Evolutionary conservation across 2,329 filamentous ascomycete species (phyloP).

Genomic region (Ciborinia camelliae): DNA sequence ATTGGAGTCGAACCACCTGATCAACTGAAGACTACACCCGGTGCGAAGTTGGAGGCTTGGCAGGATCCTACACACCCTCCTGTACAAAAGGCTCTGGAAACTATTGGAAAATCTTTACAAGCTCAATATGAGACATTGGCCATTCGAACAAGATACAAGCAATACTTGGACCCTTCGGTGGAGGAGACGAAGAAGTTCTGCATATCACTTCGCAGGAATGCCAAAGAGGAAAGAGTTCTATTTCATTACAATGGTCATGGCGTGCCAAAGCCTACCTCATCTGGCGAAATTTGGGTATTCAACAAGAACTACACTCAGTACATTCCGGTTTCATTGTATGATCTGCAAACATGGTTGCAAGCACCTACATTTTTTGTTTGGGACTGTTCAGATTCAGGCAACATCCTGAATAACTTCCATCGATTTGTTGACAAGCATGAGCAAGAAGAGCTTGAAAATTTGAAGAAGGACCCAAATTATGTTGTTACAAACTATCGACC

Average conservation of each 20-base stretch:
- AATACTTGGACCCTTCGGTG: constrained; percentile 92
- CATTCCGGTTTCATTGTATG: constrained; percentile 92
- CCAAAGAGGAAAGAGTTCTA: constrained; percentile 93
- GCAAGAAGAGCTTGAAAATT: constrained; percentile 75
- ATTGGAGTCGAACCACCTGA: constrained; percentile 97
- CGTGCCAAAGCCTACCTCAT: constrained; percentile 90
- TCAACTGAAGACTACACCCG: constrained; percentile 91
- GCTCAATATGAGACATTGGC: constrained; percentile 94
- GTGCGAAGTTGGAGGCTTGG: constrained; percentile 94
- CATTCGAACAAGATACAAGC: constrained; percentile 93
- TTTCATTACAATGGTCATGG: constrained; percentile 99
- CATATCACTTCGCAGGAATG: constrained; percentile 81
- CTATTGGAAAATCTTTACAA: constrained; percentile 94
- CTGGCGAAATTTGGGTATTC: constrained; percentile 98
- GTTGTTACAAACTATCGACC: constrained; percentile 67
- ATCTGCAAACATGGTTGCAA: constrained; percentile 92
- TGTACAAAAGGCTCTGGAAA: constrained; percentile 81
- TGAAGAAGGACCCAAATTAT: constrained; percentile 76
- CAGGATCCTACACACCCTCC: constrained; percentile 82
- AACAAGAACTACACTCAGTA: constrained; percentile 99
- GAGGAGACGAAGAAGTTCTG: constrained; percentile 98
- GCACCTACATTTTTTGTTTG: constrained; percentile 96
- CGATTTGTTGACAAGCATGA: constrained; percentile 94
- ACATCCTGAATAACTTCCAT: constrained; percentile 93
- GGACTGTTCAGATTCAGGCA: constrained; percentile 94